Conservation (phyloP, 495 filamentous ascomycete genomes). For the Podospora pseudocomata region DNA sequence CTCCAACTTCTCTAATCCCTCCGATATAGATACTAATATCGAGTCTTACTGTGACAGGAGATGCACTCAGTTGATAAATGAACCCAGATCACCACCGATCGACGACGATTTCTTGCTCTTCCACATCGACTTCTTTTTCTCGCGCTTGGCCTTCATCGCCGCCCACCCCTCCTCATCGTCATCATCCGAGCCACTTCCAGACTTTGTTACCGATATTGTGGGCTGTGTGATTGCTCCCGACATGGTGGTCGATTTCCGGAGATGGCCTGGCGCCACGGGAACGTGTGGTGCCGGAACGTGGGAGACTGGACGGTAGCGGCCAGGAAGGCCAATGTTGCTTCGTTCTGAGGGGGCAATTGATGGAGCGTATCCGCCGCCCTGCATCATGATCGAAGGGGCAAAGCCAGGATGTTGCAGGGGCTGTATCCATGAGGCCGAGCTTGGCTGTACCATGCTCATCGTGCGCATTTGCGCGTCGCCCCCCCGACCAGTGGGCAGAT, state of each 20-base stretch:
- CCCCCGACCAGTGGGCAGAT: slow-evolving; percentile 35
- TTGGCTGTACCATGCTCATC: slow-evolving; percentile 79
- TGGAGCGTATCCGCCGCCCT: slow-evolving; percentile 49
- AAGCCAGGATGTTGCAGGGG: slow-evolving; percentile 36
- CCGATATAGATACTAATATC: neutral
- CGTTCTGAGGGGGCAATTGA: slow-evolving; percentile 90
- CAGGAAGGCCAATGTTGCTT: slow-evolving; percentile 84
- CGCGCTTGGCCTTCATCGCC: slow-evolving; percentile 79
- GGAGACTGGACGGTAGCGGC: slow-evolving; percentile 91
- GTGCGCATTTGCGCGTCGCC: slow-evolving; percentile 50
- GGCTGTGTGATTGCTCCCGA: slow-evolving; percentile 43
- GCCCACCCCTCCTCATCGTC: slow-evolving; percentile 80
- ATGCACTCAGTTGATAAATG: slow-evolving; percentile 38
- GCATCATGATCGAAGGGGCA: slow-evolving; percentile 45
- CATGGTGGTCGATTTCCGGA: slow-evolving; percentile 49
- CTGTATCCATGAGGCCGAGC: slow-evolving; percentile 51
- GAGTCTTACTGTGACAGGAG: neutral
- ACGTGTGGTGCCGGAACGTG: slow-evolving; percentile 37
- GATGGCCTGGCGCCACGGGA: slow-evolving; percentile 22
- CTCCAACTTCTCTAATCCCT: neutral
- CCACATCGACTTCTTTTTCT: slow-evolving; percentile 74
- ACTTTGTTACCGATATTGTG: slow-evolving; percentile 28
- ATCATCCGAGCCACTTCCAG: slow-evolving; percentile 52
- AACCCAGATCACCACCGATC: slow-evolving; percentile 38
- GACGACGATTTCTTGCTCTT: slow-evolving; percentile 56